A percentile compares a stretch with the other conserved stretches of the same genome.
Evolutionary conservation across 179 eudicot genomes (phyloP).

Genomic region (Beta macrorhiza): DNA sequence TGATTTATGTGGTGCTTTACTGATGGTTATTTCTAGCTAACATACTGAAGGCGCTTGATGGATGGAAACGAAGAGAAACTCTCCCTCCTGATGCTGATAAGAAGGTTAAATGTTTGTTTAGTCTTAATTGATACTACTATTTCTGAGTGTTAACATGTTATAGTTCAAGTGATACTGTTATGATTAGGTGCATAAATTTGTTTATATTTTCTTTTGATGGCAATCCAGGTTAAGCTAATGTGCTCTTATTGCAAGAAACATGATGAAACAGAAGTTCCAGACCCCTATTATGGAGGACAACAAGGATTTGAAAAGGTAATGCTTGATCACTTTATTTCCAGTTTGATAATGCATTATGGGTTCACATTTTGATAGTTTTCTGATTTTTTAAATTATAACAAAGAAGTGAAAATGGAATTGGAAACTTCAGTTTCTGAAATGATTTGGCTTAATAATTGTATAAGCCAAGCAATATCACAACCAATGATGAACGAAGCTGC

Average conservation of each 20-base stretch:
- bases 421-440: background rate
- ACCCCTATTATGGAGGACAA: constrained; percentile 91
- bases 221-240: constrained; percentile 73
- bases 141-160: background rate
- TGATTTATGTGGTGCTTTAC: background rate
- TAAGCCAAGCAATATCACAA: background rate
- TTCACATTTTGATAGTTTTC: background rate
- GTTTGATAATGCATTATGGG: constrained; percentile 5
- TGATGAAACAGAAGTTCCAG: constrained; percentile 85
- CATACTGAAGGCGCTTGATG: constrained; percentile 67
- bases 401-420: background rate
- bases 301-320: constrained; percentile 93
- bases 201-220: background rate
- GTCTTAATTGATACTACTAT: background rate
- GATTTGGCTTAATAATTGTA: background rate
- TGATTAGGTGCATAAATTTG: constrained; percentile 14
- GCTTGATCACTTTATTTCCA: background rate
- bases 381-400: background rate
- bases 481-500: background rate
- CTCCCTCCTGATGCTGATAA: constrained; percentile 74
- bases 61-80: constrained; percentile 66
- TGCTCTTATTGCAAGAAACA: constrained; percentile 94
- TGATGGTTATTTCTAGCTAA: constrained; percentile 50
- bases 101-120: constrained; percentile 47
- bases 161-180: background rate